Evolutionary conservation across 345 rosid genomes (phyloP).

Genomic region (Anacardium occidentale): DNA sequence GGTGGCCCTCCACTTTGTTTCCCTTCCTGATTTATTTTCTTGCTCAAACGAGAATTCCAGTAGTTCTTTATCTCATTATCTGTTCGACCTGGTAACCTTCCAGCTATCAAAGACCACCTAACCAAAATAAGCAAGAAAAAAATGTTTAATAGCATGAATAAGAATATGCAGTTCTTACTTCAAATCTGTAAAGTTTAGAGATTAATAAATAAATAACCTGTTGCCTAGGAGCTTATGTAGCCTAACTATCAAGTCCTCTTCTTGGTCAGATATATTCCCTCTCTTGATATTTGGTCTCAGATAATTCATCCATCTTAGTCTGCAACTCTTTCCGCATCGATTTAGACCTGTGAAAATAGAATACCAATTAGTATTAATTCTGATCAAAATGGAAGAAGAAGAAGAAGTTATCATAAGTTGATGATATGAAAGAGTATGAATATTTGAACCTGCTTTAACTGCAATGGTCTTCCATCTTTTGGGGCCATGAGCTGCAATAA

Average conservation of each 20-base stretch:
- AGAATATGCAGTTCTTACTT: background rate
- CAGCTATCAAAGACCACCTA: conserved; percentile 79
- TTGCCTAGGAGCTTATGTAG: no score
- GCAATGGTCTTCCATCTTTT: conserved; percentile 59
- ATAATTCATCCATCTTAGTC: no score
- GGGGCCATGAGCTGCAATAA: conserved; percentile 58
- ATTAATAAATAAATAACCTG: background rate
- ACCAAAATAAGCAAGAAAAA: background rate
- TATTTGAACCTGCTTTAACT: conserved; percentile 46
- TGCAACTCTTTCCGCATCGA: no score
- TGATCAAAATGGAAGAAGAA: background rate
- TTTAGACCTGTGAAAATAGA: background rate
- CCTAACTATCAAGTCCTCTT: no score
- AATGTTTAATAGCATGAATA: background rate
- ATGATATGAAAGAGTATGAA: background rate
- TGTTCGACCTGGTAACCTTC: conserved; percentile 69
- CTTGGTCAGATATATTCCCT: conserved; percentile 12
- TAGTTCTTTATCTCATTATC: conserved; percentile 79
- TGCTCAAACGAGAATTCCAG: conserved; percentile 82
- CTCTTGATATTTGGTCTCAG: no score
- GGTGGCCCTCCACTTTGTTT: conserved; percentile 26
- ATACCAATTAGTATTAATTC: background rate
- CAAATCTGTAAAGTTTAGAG: no score
- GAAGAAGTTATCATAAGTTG: background rate
- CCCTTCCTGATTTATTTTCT: conserved; percentile 43